Conservation (phyloP, 306 rosid species). For the Cucurbita maxima region DNA sequence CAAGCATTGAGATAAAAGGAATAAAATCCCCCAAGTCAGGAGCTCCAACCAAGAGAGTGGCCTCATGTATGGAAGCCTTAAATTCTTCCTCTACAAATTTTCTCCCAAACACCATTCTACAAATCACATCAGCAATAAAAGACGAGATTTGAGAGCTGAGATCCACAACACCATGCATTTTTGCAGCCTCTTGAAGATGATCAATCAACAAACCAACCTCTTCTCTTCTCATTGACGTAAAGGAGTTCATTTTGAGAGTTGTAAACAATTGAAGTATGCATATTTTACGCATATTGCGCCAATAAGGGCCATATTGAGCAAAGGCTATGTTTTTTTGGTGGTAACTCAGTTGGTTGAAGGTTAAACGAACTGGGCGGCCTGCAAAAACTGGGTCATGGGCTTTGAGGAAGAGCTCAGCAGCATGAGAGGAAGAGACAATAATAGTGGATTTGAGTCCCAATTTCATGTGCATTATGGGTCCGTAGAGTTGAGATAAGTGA, state of each 20-base stretch:
- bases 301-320: not conserved
- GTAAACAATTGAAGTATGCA: not conserved
- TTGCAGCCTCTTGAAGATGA: constrained; percentile 18
- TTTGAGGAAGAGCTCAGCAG: not conserved
- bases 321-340: not conserved
- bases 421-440: not conserved
- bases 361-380: not conserved
- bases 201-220: constrained; percentile 25
- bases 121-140: constrained; percentile 21
- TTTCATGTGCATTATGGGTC: not conserved
- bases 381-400: not conserved
- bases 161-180: constrained; percentile 21
- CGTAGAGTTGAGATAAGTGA: not conserved
- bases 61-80: constrained; percentile 25
- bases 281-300: not conserved
- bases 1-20: constrained; percentile 34
- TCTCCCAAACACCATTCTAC: constrained; percentile 50
- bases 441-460: not conserved
- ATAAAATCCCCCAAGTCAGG: constrained; percentile 37
- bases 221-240: constrained; percentile 35
- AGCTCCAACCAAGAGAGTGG: constrained; percentile 13
- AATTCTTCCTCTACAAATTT: constrained; percentile 32
- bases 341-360: not conserved
- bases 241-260: constrained; percentile 16
- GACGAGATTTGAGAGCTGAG: constrained; percentile 23